Base-by-base conservation (phyloP, 306 rosid species). In the Vicia sativa region DNA sequence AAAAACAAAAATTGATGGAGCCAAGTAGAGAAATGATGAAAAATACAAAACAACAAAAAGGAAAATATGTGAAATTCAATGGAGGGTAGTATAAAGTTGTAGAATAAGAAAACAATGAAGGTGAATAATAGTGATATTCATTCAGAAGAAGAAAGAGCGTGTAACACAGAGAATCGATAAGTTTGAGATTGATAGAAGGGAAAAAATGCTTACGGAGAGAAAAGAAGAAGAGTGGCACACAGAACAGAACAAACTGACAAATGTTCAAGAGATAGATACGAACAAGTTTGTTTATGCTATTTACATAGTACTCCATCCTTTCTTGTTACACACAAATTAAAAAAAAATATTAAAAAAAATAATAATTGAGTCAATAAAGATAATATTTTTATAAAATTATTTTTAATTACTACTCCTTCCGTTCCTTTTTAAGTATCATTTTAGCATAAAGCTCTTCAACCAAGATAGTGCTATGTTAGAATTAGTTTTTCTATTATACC, bases 201-300 rank as follows among this genome's bases (percentile, higher is more conserved):
- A 39, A 37, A 65, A 72, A 75, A 73, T 75, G 74, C 87, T 82
- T 74, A 87, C 93, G 55, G 42, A 64, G 62, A 62, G 42, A 60
- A 60, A 16, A 25, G 35, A 31, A 70, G 52, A 21, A 39, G 39
- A 76, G 73, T 77, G 76, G 62, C 78, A 77, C 84, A 73, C 60
- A 60, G 65, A 68, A 67, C 26, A 23, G 65, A 54, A 38, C 80
- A 77, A 77, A 86, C 81, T 66, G 98, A 73, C 35, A 82, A 84
- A 73, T 75, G 76, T 73, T 81, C 67, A 83, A 83, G 59, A 74
- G 84, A 79, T 73, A 79, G 72, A 80, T 41, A 75, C 74, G 61
- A 63, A 60, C 29, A 60, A 16, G 29, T 60, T 60, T 35, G 25
- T 15, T 31, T 52, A 21, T 46, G 14, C 45, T 41, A n/a, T n/a